Evolutionary conservation across 2,329 filamentous ascomycete genomes (phyloP).

Genomic region (Dactylellina cionopaga): DNA sequence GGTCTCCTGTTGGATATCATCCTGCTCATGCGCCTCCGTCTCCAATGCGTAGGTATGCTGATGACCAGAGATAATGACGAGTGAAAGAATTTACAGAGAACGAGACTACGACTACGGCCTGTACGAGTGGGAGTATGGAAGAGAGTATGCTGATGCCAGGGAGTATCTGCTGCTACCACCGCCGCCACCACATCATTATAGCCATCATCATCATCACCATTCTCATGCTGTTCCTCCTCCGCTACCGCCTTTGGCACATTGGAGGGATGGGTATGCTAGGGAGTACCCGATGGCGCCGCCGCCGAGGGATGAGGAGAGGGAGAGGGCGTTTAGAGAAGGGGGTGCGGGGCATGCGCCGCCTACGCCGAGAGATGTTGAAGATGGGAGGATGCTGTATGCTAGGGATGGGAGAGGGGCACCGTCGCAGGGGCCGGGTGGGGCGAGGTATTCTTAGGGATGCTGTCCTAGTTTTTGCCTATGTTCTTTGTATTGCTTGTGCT

Average conservation of each 20-base stretch:
- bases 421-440: slow-evolving; percentile 6
- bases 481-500: too few species aligned
- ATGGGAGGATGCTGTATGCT: slow-evolving; percentile 30
- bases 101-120: slow-evolving; percentile 43
- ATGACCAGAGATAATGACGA: slow-evolving; percentile 38
- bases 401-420: slow-evolving; percentile 13
- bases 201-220: slow-evolving; percentile 34
- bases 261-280: slow-evolving; percentile 32
- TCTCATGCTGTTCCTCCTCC: slow-evolving; percentile 4
- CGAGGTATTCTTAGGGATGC: slow-evolving; percentile 23
- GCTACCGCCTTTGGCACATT: neutral
- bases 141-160: too few species aligned
- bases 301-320: slow-evolving; percentile 29
- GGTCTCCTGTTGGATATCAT: slow-evolving; percentile 28
- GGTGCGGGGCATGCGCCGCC: too few species aligned
- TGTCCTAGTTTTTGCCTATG: slow-evolving; percentile 3
- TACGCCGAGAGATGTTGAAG: slow-evolving; percentile 32
- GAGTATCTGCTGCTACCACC: slow-evolving; percentile 21
- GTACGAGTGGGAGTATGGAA: slow-evolving; percentile 40
- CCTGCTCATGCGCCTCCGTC: slow-evolving; percentile 15
- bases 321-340: slow-evolving; percentile 45
- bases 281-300: slow-evolving; percentile 33
- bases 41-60: slow-evolving; percentile 42
- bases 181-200: too few species aligned
- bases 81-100: slow-evolving; percentile 42